These are phyloP conservation scores for Gamsiella multidivaricata DNA, from an alignment of 192 early-diverging fungal species.

Conservation along the genomic window DNA sequence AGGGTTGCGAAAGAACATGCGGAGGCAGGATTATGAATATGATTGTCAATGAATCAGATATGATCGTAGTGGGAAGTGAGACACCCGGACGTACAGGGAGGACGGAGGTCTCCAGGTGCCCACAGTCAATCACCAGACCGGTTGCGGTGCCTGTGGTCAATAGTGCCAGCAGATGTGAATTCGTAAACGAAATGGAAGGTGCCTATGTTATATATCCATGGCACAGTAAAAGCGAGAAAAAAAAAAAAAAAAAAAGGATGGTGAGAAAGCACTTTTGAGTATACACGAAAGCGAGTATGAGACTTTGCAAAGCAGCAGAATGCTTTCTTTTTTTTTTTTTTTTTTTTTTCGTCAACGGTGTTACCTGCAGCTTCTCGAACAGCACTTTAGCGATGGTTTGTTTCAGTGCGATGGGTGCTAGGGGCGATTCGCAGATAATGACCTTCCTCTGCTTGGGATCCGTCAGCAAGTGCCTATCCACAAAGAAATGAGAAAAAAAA, in stretches of 20 bases:
- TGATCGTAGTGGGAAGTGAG: background rate
- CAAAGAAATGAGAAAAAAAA: background rate
- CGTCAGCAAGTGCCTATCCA: slow-evolving; percentile 71
- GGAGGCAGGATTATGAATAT: no score
- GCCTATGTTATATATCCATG: no score
- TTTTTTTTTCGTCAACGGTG: background rate
- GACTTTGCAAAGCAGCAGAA: no score
- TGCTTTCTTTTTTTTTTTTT: background rate
- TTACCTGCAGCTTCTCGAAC: slow-evolving; percentile 78
- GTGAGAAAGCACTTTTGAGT: no score
- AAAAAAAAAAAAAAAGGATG: background rate
- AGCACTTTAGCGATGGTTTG: slow-evolving; percentile 76
- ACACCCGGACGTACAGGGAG: slow-evolving; percentile 70
- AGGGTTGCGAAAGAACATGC: background rate
- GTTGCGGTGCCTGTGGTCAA: slow-evolving; percentile 78
- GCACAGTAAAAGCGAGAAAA: no score
- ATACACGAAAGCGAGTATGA: no score
- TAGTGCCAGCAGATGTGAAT: slow-evolving; percentile 75
- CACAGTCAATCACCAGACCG: slow-evolving; percentile 91
- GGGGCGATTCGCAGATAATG: slow-evolving; percentile 78
- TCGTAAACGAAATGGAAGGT: slow-evolving; percentile 82
- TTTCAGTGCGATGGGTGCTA: slow-evolving; percentile 77
- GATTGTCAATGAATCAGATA: no score
- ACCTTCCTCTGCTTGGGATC: slow-evolving; percentile 90
- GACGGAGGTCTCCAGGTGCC: slow-evolving; percentile 78